These are phyloP conservation scores for Schizophyllum amplum DNA, from an alignment of 1,284 basidiomycete species.

Conservation along the genomic window DNA sequence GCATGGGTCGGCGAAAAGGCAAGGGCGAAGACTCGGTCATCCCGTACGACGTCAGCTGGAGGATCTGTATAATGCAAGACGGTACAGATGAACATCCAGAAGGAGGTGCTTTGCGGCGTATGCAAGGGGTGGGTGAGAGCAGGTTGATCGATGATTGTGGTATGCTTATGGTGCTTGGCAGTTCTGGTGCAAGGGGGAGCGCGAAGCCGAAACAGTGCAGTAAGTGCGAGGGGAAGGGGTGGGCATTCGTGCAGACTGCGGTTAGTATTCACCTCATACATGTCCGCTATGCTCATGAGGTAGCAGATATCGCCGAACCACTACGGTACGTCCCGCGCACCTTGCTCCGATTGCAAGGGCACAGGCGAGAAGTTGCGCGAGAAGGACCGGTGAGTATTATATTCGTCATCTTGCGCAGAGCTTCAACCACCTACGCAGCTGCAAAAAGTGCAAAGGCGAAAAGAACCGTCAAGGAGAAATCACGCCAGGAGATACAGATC, in stretches of 20 bases:
- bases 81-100: slow-evolving; percentile 85
- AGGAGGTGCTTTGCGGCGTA: slow-evolving; percentile 69
- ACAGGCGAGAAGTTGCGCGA: slow-evolving; percentile 76
- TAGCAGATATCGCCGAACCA: slow-evolving; percentile 40
- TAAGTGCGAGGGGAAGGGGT: slow-evolving; percentile 81
- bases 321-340: slow-evolving; percentile 42
- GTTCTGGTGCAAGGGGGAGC: slow-evolving; percentile 73
- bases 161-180: slow-evolving; percentile 22
- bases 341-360: slow-evolving; percentile 78
- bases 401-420: background rate
- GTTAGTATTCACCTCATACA: slow-evolving; percentile 27
- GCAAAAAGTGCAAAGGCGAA: slow-evolving; percentile 92
- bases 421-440: slow-evolving; percentile 39
- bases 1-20: slow-evolving; percentile 33
- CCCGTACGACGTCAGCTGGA: slow-evolving; percentile 82
- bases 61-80: slow-evolving; percentile 87
- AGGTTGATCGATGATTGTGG: background rate
- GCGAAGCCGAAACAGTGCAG: slow-evolving; percentile 78
- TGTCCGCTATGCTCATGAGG: slow-evolving; percentile 3
- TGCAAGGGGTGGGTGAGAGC: slow-evolving; percentile 70
- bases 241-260: slow-evolving; percentile 55
- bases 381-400: slow-evolving; percentile 66
- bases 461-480: slow-evolving; percentile 84
- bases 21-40: slow-evolving; percentile 72
- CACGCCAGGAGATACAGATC: slow-evolving; percentile 77